Conservation (phyloP, 1,139 yeast species). For the Candida tropicalis region DNA sequence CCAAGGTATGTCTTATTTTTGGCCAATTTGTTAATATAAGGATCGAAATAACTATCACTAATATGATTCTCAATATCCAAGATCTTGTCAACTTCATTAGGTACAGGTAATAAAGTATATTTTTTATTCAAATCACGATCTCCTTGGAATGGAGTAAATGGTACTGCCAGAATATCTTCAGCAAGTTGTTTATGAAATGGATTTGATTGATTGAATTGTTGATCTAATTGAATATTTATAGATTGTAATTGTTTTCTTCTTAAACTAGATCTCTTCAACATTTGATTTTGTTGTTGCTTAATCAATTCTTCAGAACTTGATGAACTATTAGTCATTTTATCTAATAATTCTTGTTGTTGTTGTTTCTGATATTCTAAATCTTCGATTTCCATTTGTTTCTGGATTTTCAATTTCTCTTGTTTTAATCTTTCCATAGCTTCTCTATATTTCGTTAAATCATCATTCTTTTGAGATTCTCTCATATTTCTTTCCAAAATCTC, state of each 20-base stretch:
- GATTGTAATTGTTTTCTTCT: slow-evolving; percentile 70
- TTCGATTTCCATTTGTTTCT: slow-evolving; percentile 72
- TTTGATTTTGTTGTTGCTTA: slow-evolving; percentile 39
- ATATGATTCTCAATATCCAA: slow-evolving; percentile 57
- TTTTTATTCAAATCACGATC: slow-evolving; percentile 62
- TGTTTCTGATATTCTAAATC: slow-evolving; percentile 57
- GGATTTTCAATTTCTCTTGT: slow-evolving; percentile 62
- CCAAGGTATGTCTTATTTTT: slow-evolving; percentile 74
- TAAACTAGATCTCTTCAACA: slow-evolving; percentile 64
- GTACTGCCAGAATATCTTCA: slow-evolving; percentile 41
- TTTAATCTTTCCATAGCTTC: slow-evolving; percentile 58
- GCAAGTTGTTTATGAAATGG: slow-evolving; percentile 26
- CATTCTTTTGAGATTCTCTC: slow-evolving; percentile 72
- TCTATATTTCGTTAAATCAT: slow-evolving; percentile 62
- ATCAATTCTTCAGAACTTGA: slow-evolving; percentile 57
- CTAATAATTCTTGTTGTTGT: slow-evolving; percentile 70
- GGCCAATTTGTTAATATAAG: slow-evolving; percentile 54
- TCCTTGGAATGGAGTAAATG: slow-evolving; percentile 94
- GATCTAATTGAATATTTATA: slow-evolving; percentile 54
- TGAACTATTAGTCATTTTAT: slow-evolving; percentile 59
- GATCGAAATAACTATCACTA: slow-evolving; percentile 48
- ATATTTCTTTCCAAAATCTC: slow-evolving; percentile 63
- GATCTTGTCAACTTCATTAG: slow-evolving; percentile 31
- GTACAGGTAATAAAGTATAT: slow-evolving; percentile 34
- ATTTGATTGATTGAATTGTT: slow-evolving; percentile 32